These are phyloP conservation scores for Sistotremastrum suecicum DNA, from an alignment of 768 basidiomycete species.

Conservation along the genomic window DNA sequence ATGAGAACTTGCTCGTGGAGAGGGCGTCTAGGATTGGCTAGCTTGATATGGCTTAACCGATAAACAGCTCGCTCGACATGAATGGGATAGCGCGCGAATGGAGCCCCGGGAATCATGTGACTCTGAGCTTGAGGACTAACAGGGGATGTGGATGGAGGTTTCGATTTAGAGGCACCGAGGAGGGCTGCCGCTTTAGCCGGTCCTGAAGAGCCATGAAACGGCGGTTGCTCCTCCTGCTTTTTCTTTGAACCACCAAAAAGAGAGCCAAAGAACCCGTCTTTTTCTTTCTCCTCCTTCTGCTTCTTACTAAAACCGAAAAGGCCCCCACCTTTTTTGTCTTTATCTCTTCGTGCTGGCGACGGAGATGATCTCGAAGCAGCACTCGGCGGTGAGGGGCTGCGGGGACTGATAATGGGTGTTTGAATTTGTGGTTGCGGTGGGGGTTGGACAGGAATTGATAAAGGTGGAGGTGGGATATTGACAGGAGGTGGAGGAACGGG, in stretches of 20 bases:
- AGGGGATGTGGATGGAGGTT: slow-evolving; percentile 49
- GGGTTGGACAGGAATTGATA: slow-evolving; percentile 33
- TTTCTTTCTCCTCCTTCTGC: slow-evolving; percentile 50
- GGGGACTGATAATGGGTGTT: no score
- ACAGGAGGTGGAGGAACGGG: slow-evolving; percentile 24
- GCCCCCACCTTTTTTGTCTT: slow-evolving; percentile 25
- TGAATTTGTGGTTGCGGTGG: slow-evolving; percentile 21
- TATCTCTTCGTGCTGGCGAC: slow-evolving; percentile 19
- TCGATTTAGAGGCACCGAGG: slow-evolving; percentile 71
- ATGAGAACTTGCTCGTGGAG: slow-evolving; percentile 94
- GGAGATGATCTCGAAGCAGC: slow-evolving; percentile 2
- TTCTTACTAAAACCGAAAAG: neutral
- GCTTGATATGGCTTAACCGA: slow-evolving; percentile 92
- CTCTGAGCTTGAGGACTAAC: slow-evolving; percentile 10
- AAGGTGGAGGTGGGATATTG: slow-evolving; percentile 17
- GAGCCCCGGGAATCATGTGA: slow-evolving; percentile 19
- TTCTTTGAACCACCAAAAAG: slow-evolving; percentile 83
- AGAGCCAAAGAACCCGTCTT: slow-evolving; percentile 83
- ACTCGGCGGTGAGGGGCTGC: neutral
- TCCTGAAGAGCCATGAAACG: slow-evolving; percentile 31
- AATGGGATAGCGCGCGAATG: slow-evolving; percentile 81
- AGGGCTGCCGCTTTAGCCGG: slow-evolving; percentile 80
- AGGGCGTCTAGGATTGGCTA: slow-evolving; percentile 92
- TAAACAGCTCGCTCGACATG: slow-evolving; percentile 98
- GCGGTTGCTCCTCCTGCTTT: slow-evolving; percentile 49